Evolutionary conservation across 129 eudicot species (phyloP), one percentile per base, ranked within the genome.

Genomic region (Calendula officinalis): DNA sequence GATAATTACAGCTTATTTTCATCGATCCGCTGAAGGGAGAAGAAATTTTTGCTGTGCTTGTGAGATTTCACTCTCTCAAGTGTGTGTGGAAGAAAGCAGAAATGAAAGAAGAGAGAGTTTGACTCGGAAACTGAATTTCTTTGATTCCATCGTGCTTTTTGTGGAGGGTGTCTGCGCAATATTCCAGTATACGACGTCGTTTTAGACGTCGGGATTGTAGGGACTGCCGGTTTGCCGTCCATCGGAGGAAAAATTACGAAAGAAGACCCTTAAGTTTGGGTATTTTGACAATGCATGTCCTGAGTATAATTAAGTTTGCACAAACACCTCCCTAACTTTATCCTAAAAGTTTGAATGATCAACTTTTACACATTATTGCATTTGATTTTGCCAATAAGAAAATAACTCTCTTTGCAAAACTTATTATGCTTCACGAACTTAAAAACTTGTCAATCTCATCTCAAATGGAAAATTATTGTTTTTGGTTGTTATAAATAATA

Each of bases 111-210:
- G 78, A 64, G 44, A 64, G 64, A 57, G 78, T 73, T n/a, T n/a
- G n/a, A n/a, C n/a, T n/a, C n/a, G n/a, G n/a, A n/a, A n/a, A n/a
- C n/a, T n/a, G n/a, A n/a, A n/a, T n/a, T 71, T 52, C 51, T 73
- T 47, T 73, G 78, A 73, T 65, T 65, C 77, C 70, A 43, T 62
- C 55, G 47, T 54, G 48, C 30, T 12, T 72, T 62, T 72, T 71
- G 76, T 61, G 53, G 39, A 48, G 34, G 46, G 62, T 62, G 77
- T 36, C 70, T 62, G 77, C 64, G 70, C 27, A 15, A 48, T n/a
- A 60, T 10, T 52, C 50, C n/a, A 3, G 16, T 15, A 40, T 32
- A 72, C 77, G 77, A 43, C 63, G 70, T 62, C 77, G 77, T 72
- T 72, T 46, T 12, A 3, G 14, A 8, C 57, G 69, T 51, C 76